Conservation (phyloP, 2,329 filamentous ascomycete genomes). For the Escovopsis weberi region DNA sequence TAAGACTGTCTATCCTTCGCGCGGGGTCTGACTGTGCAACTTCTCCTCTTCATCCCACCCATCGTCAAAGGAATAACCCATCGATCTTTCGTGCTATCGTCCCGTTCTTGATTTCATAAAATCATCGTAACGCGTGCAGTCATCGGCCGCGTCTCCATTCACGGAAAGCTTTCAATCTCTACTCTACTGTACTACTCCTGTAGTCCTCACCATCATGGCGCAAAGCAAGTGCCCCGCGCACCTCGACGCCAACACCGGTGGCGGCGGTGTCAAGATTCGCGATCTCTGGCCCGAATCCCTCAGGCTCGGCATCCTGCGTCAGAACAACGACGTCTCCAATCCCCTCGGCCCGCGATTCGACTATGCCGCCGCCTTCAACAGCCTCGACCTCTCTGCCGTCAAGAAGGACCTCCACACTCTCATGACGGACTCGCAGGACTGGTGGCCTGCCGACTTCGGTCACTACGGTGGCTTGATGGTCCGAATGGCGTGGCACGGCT, state of each 20-base stretch:
- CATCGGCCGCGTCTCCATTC: no score
- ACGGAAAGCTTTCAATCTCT: no score
- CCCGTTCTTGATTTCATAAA: no score
- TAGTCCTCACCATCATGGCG: slow-evolving; percentile 8
- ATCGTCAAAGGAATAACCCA: no score
- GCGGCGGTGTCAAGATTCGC: slow-evolving; percentile 50
- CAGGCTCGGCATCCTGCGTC: slow-evolving; percentile 57
- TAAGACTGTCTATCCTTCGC: no score
- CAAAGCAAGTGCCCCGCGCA: slow-evolving; percentile 19
- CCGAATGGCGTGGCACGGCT: slow-evolving; percentile 69
- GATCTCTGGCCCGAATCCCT: slow-evolving; percentile 66
- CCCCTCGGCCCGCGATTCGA: slow-evolving; percentile 53
- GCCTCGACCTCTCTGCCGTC: slow-evolving; percentile 41
- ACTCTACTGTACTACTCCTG: no score
- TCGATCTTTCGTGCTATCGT: no score
- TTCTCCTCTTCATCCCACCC: no score
- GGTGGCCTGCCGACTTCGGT: slow-evolving; percentile 71
- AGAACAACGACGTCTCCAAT: slow-evolving; percentile 49
- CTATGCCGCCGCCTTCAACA: slow-evolving; percentile 60
- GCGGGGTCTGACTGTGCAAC: no score
- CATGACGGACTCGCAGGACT: slow-evolving; percentile 68
- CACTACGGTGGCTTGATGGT: slow-evolving; percentile 72
- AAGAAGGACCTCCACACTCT: slow-evolving; percentile 56
- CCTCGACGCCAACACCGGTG: slow-evolving; percentile 27
- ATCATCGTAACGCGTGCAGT: no score